Evolutionary conservation across 176 grass and related monocot species (phyloP).

Genomic region (Canna indica): DNA sequence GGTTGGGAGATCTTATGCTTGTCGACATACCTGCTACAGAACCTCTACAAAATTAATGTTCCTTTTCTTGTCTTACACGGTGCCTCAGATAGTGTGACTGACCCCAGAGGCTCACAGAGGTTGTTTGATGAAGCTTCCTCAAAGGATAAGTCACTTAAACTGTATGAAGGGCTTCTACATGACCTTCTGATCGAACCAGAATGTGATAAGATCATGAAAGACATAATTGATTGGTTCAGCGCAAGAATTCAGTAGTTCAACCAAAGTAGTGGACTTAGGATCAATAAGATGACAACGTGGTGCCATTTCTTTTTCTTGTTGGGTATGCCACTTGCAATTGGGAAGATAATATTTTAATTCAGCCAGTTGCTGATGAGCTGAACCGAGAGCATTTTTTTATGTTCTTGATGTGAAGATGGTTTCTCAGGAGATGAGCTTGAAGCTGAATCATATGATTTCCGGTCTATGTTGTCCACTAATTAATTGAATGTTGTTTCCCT

Average conservation of each 20-base stretch:
- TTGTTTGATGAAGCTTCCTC: conserved; percentile 43
- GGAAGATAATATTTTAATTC: background rate
- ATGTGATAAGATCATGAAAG: conserved; percentile 42
- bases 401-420: background rate
- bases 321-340: background rate
- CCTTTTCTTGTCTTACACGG: conserved; percentile 71
- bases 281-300: background rate
- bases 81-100: conserved; percentile 50
- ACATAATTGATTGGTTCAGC: conserved; percentile 57
- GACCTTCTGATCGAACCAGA: conserved; percentile 90
- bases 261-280: background rate
- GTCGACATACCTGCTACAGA: conserved; percentile 44
- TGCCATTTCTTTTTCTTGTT: background rate
- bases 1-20: conserved; percentile 76
- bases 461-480: background rate
- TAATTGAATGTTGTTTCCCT: no score
- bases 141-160: conserved; percentile 44
- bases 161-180: conserved; percentile 56
- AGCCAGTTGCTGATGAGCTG: background rate
- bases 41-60: conserved; percentile 32
- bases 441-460: background rate
- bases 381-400: background rate
- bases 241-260: conserved; percentile 27
- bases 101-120: conserved; percentile 45
- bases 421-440: background rate